Evolutionary conservation across 2,329 filamentous ascomycete genomes (phyloP).

Genomic region (Aspergillus ruber): DNA sequence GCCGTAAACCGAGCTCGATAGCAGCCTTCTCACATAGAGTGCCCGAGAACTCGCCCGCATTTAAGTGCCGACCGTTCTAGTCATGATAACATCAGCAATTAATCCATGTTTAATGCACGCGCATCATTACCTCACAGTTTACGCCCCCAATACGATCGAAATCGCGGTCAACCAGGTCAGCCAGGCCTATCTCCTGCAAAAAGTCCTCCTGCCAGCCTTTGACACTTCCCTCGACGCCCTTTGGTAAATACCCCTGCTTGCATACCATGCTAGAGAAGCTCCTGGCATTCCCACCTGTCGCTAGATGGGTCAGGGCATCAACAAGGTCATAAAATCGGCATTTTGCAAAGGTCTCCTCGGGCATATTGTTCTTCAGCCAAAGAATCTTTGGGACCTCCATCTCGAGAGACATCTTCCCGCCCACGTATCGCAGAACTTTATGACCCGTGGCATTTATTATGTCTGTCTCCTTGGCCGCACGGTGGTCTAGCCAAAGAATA

Average conservation of each 20-base stretch:
- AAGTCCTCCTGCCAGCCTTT: conserved; percentile 97
- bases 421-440: conserved; percentile 85
- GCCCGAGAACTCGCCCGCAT: conserved; percentile 81
- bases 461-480: conserved; percentile 77
- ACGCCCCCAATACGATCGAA: conserved; percentile 88
- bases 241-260: conserved; percentile 88
- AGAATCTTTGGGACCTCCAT: conserved; percentile 97
- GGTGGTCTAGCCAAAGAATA: conserved; percentile 90
- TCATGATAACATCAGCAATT: not conserved
- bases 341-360: conserved; percentile 70
- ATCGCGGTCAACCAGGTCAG: conserved; percentile 70
- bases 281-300: conserved; percentile 77
- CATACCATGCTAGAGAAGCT: conserved; percentile 92
- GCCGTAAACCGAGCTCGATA: conserved; percentile 70
- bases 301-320: conserved; percentile 83
- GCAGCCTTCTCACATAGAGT: conserved; percentile 73
- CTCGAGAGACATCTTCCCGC: conserved; percentile 93
- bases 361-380: conserved; percentile 96
- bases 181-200: conserved; percentile 70
- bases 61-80: conserved; percentile 80
- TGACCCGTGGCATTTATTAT: conserved; percentile 85
- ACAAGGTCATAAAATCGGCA: conserved; percentile 94
- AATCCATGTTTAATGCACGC: conserved; percentile 13
- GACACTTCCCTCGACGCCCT: conserved; percentile 76
- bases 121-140: conserved; percentile 69